phyloP scores from a whole-genome alignment of 352 stramenopile genomes.

The Globisporangium megalacanthum region DNA sequence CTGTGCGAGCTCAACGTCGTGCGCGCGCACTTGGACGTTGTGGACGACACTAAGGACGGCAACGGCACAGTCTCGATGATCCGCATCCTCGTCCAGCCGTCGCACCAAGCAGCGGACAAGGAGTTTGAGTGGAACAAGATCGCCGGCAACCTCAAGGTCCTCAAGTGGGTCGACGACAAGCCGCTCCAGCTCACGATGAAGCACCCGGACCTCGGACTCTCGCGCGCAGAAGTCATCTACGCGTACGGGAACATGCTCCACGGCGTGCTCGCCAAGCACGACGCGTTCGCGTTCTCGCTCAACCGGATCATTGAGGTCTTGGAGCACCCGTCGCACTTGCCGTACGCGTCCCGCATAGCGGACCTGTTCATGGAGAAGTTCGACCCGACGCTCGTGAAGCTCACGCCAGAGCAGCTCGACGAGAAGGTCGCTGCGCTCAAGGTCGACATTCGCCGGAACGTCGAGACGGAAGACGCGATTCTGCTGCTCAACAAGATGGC shows the following conservation, averaged over 20 bases:
- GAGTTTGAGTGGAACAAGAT: slow-evolving; percentile 81
- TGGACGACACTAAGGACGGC: slow-evolving; percentile 80
- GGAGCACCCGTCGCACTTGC: slow-evolving; percentile 87
- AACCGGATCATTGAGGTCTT: slow-evolving; percentile 93
- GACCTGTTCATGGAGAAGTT: slow-evolving; percentile 94
- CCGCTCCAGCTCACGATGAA: slow-evolving; percentile 71
- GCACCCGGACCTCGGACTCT: slow-evolving; percentile 89
- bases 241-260: slow-evolving; percentile 95
- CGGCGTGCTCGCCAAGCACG: slow-evolving; percentile 91
- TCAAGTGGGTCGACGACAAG: slow-evolving; percentile 85
- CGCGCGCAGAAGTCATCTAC: slow-evolving; percentile 93
- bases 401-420: slow-evolving; percentile 45
- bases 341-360: slow-evolving; percentile 88
- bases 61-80: slow-evolving; percentile 73
- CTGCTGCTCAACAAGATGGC: slow-evolving; percentile 72
- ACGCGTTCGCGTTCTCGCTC: slow-evolving; percentile 93
- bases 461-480: slow-evolving; percentile 69
- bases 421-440: slow-evolving; percentile 46
- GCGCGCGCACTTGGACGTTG: slow-evolving; percentile 93
- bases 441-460: slow-evolving; percentile 69
- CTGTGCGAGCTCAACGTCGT: slow-evolving; percentile 94
- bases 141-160: slow-evolving; percentile 83
- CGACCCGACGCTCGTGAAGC: slow-evolving; percentile 40
- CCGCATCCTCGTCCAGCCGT: slow-evolving; percentile 74
- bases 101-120: slow-evolving; percentile 44